Evolutionary conservation across 1,284 basidiomycete species (phyloP).

Genomic region (Erythrobasidium hasegawianum): DNA sequence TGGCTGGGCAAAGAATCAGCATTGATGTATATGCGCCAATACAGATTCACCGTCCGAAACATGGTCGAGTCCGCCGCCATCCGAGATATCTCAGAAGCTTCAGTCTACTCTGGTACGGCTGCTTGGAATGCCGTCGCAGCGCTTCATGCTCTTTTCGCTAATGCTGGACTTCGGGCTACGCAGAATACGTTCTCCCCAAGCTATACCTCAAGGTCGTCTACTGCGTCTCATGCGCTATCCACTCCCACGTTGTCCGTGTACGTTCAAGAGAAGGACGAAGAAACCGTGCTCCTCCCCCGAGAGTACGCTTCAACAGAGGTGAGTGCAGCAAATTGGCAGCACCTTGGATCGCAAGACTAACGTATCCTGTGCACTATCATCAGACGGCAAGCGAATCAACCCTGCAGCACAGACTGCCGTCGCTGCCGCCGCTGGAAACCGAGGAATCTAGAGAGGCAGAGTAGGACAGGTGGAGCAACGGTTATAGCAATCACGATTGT

Average conservation of each 20-base stretch:
- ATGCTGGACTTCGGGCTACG: not conserved
- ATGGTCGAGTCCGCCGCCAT: slow-evolving; percentile 98
- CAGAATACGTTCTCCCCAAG: slow-evolving; percentile 96
- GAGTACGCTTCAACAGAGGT: slow-evolving; percentile 94
- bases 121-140: not conserved
- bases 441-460: slow-evolving; percentile 14
- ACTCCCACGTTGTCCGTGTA: slow-evolving; percentile 97
- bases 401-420: slow-evolving; percentile 26
- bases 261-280: slow-evolving; percentile 82
- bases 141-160: no score
- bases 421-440: slow-evolving; percentile 23
- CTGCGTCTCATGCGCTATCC: slow-evolving; percentile 98
- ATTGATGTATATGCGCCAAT: not conserved
- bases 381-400: slow-evolving; percentile 46
- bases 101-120: slow-evolving; percentile 79
- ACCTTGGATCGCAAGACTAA: no score
- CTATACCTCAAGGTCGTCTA: slow-evolving; percentile 99
- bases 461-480: no score
- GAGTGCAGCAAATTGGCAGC: no score
- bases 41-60: slow-evolving; percentile 93
- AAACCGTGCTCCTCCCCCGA: slow-evolving; percentile 92
- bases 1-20: not conserved
- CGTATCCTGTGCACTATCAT: no score
- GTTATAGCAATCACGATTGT: no score
- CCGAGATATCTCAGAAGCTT: slow-evolving; percentile 94